phyloP scores from a whole-genome alignment of 768 basidiomycete genomes.

The Russula compacta region DNA sequence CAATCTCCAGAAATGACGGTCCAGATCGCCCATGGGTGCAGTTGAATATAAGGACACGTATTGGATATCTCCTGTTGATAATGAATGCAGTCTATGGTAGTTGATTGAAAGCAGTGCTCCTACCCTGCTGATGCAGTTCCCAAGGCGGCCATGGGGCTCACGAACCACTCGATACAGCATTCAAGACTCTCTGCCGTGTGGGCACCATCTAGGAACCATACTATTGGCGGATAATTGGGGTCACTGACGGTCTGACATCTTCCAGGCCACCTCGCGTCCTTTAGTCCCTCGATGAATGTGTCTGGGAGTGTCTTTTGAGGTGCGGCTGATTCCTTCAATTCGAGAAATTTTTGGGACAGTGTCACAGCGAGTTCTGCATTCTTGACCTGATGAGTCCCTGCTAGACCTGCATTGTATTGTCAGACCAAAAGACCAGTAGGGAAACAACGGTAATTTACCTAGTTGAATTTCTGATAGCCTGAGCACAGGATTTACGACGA shows the following conservation, averaged over 20 bases:
- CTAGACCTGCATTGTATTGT: slow-evolving; percentile 48
- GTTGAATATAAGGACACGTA: slow-evolving; percentile 81
- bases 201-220: slow-evolving; percentile 94
- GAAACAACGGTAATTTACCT: slow-evolving; percentile 34
- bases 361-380: slow-evolving; percentile 84
- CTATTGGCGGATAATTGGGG: slow-evolving; percentile 39
- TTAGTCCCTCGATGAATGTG: slow-evolving; percentile 52
- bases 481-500: slow-evolving; percentile 45
- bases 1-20: slow-evolving; percentile 49
- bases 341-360: slow-evolving; percentile 59
- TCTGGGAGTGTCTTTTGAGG: slow-evolving; percentile 35
- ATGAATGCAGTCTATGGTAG: not conserved
- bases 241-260: slow-evolving; percentile 82
- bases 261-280: slow-evolving; percentile 81
- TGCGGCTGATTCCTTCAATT: slow-evolving; percentile 25
- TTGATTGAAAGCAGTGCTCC: not conserved
- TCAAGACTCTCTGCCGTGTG: slow-evolving; percentile 88
- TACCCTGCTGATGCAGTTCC: slow-evolving; percentile 19
- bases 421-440: not conserved
- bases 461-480: slow-evolving; percentile 48
- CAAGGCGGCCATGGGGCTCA: slow-evolving; percentile 46
- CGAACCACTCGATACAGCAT: slow-evolving; percentile 87
- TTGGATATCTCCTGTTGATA: slow-evolving; percentile 24
- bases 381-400: slow-evolving; percentile 76
- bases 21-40: slow-evolving; percentile 89